Conservation (phyloP, 306 rosid genomes). For the Abrus precatorius region DNA sequence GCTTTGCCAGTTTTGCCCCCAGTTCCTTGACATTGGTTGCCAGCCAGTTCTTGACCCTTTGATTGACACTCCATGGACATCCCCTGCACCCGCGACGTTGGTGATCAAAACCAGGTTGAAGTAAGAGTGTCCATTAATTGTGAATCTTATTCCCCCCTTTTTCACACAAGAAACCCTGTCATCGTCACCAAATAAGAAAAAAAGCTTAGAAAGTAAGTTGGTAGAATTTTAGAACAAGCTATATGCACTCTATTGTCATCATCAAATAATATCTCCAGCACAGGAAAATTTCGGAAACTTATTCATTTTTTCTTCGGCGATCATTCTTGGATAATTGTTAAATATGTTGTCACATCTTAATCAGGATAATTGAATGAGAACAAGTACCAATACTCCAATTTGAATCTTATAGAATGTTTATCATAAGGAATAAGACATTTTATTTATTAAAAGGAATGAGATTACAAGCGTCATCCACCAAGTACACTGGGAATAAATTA, state of each 20-base stretch:
- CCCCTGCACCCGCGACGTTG: slow-evolving; percentile 59
- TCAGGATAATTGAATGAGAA: background rate
- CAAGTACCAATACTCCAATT: background rate
- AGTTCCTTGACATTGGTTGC: slow-evolving; percentile 56
- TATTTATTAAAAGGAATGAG: background rate
- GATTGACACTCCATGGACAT: slow-evolving; percentile 67
- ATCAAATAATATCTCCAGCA: background rate
- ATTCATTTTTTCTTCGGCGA: no score
- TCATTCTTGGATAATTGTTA: background rate
- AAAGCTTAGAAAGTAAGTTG: background rate
- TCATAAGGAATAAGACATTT: background rate
- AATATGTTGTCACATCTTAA: background rate
- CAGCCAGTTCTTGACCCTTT: slow-evolving; percentile 51
- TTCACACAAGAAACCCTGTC: slow-evolving; percentile 53
- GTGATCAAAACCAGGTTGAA: slow-evolving; percentile 55
- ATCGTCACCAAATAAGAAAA: slow-evolving; percentile 23
- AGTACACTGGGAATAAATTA: no score
- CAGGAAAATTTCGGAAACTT: background rate
- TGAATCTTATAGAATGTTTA: background rate
- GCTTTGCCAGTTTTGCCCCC: slow-evolving; percentile 61
- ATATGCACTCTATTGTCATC: background rate
- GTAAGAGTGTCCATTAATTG: slow-evolving; percentile 56
- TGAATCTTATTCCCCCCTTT: slow-evolving; percentile 58
- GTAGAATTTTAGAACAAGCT: background rate
- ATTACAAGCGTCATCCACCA: background rate